These are phyloP conservation scores for Odontarrhena argentea DNA, from an alignment of 345 rosid genomes.

Conservation along the genomic window DNA sequence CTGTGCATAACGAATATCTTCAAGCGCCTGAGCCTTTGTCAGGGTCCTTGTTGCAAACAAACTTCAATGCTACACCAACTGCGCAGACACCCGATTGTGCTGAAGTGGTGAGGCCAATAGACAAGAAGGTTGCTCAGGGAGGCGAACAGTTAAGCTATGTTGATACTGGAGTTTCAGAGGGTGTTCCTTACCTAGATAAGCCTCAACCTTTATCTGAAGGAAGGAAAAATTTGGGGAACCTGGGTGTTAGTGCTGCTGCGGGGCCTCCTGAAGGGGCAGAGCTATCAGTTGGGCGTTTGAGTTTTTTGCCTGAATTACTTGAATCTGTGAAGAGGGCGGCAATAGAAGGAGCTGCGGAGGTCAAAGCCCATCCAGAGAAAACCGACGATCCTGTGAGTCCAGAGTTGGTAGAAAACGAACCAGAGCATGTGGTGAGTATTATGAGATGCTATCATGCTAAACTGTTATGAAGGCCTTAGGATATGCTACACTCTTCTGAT, in stretches of 20 bases:
- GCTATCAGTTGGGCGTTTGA: constrained; percentile 51
- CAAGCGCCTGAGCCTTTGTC: constrained; percentile 41
- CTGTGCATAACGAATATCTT: constrained; percentile 38
- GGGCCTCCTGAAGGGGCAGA: constrained; percentile 46
- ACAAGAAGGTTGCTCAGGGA: constrained; percentile 39
- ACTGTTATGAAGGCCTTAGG: constrained; percentile 2
- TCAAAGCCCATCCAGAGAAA: constrained; percentile 61
- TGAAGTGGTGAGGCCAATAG: constrained; percentile 48
- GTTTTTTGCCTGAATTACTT: constrained; percentile 65
- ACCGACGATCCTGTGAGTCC: constrained; percentile 37
- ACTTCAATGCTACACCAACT: constrained; percentile 31
- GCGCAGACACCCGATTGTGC: constrained; percentile 25
- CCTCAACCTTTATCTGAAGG: constrained; percentile 34
- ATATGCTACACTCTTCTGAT: constrained; percentile 19
- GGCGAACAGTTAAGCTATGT: constrained; percentile 42
- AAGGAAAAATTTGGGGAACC: constrained; percentile 33
- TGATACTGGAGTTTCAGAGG: constrained; percentile 35
- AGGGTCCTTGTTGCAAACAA: constrained; percentile 37
- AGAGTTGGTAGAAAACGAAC: constrained; percentile 48
- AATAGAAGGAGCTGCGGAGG: constrained; percentile 76
- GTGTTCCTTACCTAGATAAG: constrained; percentile 36
- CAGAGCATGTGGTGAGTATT: constrained; percentile 64
- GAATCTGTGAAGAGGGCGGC: constrained; percentile 78
- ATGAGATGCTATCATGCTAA: constrained; percentile 16
- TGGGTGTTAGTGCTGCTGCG: constrained; percentile 44